phyloP scores from a whole-genome alignment of 1,284 basidiomycete genomes.

The Moniliella sp. region DNA sequence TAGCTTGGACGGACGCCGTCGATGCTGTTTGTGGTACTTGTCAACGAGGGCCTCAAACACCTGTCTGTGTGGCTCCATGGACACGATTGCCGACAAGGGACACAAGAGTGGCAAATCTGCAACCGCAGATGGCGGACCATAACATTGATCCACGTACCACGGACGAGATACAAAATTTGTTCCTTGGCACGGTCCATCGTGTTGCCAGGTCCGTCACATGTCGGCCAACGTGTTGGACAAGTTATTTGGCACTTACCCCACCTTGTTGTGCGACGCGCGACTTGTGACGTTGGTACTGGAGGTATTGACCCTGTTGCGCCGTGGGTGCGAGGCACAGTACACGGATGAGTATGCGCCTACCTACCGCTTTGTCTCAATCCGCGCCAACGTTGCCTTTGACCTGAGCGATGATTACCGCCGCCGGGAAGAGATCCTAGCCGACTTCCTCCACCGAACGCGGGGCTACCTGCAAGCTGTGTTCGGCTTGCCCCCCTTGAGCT shows the following conservation, averaged over 20 bases:
- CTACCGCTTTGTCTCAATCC: constrained; percentile 60
- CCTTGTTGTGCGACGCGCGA: constrained; percentile 68
- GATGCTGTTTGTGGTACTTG: constrained; percentile 61
- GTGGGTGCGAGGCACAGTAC: constrained; percentile 73
- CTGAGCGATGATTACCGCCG: constrained; percentile 68
- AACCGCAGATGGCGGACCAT: constrained; percentile 51
- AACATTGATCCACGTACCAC: constrained; percentile 52
- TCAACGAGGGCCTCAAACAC: constrained; percentile 63
- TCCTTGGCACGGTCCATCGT: constrained; percentile 68
- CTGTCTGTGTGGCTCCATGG: constrained; percentile 51
- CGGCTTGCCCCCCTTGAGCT: constrained; percentile 83
- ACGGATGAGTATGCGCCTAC: constrained; percentile 79
- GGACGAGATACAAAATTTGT: constrained; percentile 53
- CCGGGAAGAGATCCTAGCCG: constrained; percentile 60
- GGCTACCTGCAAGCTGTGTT: too few relatives aligned
- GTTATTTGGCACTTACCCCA: constrained; percentile 76
- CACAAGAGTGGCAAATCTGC: constrained; percentile 28
- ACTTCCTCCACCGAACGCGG: constrained; percentile 53
- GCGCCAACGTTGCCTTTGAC: constrained; percentile 54
- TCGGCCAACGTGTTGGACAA: constrained; percentile 63
- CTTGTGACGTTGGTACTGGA: constrained; percentile 60
- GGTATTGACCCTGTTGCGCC: constrained; percentile 65
- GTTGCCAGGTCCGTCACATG: constrained; percentile 57
- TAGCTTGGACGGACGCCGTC: constrained; percentile 56
- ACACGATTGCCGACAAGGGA: constrained; percentile 65